Base-by-base conservation (phyloP, 257 asterid species). In the Fraxinus americana region DNA sequence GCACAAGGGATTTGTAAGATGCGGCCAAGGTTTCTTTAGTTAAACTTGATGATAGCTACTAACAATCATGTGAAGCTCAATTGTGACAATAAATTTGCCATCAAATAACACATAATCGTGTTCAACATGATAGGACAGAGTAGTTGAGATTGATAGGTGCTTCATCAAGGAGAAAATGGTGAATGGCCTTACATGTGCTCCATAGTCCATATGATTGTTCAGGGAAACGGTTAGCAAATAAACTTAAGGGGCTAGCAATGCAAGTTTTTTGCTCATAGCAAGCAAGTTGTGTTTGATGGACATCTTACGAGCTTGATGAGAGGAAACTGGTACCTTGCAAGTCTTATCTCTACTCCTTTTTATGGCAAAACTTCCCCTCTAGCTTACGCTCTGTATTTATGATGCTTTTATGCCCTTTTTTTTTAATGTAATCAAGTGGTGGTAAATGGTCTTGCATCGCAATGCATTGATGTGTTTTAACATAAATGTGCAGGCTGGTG, bases 401-500 rank as follows among this genome's bases (percentile, higher is more conserved):
- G 27, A 57, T 57, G 25, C 66, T 48, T 48, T 48, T 48, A 48
- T 19, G 66, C 25, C 23, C 23, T n/a, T 52, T 3, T 52, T 17
- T 0, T 1, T 57, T n/a, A n/a, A 57, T n/a, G 21, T 17, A 57
- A 19, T 57, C 27, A 2, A 57, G 27, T 57, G 27, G 27, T 5
- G 11, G 66, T 57, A 57, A 57, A 57, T 57, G 25, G 27, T 17
- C 66, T 57, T n/a, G 11, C 7, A 0, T 59, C 13, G 12, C 67
- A 59, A 3, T 61, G 29, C 30, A 61, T 61, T 25, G 34, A 61
- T 61, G 34, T 61, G 12, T 57, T n/a, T 57, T 61, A 23, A 21
- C 30, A 25, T 61, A 25, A 61, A 61, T 61, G 17, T 87, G 90
- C 96, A 93, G 97, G 98, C 96, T 80, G 88, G 86, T 80, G 98